Percentiles rank a stretch among this genome's conserved stretches.
Conservation (phyloP, 768 basidiomycete genomes). For the Leccinum ochraceum region DNA sequence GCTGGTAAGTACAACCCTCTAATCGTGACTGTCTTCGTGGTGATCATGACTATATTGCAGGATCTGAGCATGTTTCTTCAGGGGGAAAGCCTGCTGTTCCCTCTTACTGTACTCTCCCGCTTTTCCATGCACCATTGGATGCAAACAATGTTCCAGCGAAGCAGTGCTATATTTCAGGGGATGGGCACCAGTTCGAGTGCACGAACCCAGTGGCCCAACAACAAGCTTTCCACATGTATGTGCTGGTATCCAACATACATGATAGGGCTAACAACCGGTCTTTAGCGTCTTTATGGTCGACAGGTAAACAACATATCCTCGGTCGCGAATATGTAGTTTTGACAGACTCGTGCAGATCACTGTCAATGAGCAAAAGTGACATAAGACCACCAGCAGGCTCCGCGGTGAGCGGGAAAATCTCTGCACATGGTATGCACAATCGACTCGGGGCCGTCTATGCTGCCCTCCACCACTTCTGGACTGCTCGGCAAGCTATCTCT, state of each 20-base stretch:
- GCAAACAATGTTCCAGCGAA: conserved; percentile 23
- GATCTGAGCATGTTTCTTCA: conserved; percentile 48
- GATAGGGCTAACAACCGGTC: background rate
- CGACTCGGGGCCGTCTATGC: conserved; percentile 60
- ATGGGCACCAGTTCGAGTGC: conserved; percentile 58
- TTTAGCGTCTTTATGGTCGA: conserved; percentile 24
- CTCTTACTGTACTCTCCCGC: conserved; percentile 54
- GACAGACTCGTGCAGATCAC: conserved; percentile 38
- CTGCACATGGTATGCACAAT: conserved; percentile 33
- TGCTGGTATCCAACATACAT: conserved; percentile 1
- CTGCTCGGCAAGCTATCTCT: conserved; percentile 41
- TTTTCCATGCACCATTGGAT: conserved; percentile 47
- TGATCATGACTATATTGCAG: conserved; percentile 29
- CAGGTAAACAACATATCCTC: conserved; percentile 3
- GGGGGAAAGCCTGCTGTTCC: conserved; percentile 41
- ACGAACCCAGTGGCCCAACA: conserved; percentile 48
- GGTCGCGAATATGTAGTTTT: background rate
- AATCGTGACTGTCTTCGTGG: background rate
- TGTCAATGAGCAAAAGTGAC: conserved; percentile 48
- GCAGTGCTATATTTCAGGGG: conserved; percentile 50
- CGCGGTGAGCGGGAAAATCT: conserved; percentile 28
- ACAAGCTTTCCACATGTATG: conserved; percentile 62
- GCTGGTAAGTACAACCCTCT: conserved; percentile 33
- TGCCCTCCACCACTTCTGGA: conserved; percentile 55
- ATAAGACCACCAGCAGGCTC: conserved; percentile 41